A percentile compares a stretch with the other conserved stretches of the same genome.
phyloP scores from a whole-genome alignment of 129 eudicot genomes.

The Silybum marianum region DNA sequence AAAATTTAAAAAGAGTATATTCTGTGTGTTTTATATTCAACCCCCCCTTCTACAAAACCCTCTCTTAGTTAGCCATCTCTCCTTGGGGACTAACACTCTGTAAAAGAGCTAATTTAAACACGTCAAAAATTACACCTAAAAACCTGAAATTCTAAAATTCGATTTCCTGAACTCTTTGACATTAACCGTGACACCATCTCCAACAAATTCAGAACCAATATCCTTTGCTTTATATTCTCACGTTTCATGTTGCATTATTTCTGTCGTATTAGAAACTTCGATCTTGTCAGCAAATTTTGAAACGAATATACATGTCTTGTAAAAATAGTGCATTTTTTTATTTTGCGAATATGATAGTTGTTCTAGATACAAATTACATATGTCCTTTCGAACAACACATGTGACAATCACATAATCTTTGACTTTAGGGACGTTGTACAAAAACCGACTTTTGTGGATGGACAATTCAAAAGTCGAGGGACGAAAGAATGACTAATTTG shows the following conservation, averaged over 20 bases:
- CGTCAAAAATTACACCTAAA: neutral
- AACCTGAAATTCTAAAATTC: neutral
- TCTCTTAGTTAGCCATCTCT: too few species aligned
- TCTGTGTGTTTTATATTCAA: too few species aligned
- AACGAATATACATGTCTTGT: neutral
- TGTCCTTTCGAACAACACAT: neutral
- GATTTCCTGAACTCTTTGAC: neutral
- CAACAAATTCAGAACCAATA: neutral
- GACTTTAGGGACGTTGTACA: neutral
- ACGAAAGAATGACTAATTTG: neutral
- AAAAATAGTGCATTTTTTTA: neutral
- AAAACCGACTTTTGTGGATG: neutral
- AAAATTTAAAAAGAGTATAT: too few species aligned
- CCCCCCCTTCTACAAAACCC: too few species aligned
- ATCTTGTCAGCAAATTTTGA: neutral
- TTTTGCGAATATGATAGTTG: neutral
- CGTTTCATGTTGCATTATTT: neutral
- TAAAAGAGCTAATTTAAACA: neutral
- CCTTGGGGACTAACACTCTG: too few species aligned
- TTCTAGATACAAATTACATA: neutral
- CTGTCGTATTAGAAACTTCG: neutral
- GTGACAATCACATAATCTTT: conserved; percentile 8
- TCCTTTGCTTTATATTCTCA: neutral
- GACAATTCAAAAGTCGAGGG: neutral
- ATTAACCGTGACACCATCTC: neutral